Evolutionary conservation across 1,284 basidiomycete genomes (phyloP), one percentile per base, ranked within the genome.

Genomic region (Gymnopus androsaceus): DNA sequence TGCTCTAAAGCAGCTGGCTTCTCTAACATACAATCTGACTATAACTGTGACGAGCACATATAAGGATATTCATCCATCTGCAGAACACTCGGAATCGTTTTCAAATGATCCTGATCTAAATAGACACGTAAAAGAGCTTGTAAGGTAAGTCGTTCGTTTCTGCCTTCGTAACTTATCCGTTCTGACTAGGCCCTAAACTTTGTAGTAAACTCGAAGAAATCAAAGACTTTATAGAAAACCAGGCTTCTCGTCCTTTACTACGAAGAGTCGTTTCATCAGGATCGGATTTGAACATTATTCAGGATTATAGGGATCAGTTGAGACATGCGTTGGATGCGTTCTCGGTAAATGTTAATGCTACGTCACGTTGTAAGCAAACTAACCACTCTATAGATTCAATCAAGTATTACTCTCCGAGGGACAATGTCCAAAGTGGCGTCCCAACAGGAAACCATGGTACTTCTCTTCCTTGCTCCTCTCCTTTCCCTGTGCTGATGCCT

Each of bases 291-390:
- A 50, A 38, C 11, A 9, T 38, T 23, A 50, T 50, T 11, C 48
- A 50, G 36, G 46, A 36, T 19, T 50, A 50, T 36, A 38, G n/a
- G 25, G 48, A 50, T 38, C 48, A 50, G 4, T 12, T 50, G 23
- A 37, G 17, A 7, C 8, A 38, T 3, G 48, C 36, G 11, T 12
- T 38, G 15, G 36, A 50, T 17, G 23, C 25, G 3, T 50, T 50
- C 23, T 27, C 15, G 23, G 48, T 50, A 28, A 2, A 9, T 21
- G 2, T 17, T 7, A 36, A 9, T 50, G 23, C 30, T 31, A 14
- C 33, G 12, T 23, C n/a, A 38, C 12, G 9, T 25, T 14, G 4
- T 4, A 17, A 31, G 7, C 12, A 33, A 31, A 31, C 17, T 7
- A 4, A 8, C 5, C 6, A 17, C 9, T 38, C 12, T n/a, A 23